Base-by-base conservation (phyloP, 1,139 yeast species). In the Yamadazyma conglobata region DNA sequence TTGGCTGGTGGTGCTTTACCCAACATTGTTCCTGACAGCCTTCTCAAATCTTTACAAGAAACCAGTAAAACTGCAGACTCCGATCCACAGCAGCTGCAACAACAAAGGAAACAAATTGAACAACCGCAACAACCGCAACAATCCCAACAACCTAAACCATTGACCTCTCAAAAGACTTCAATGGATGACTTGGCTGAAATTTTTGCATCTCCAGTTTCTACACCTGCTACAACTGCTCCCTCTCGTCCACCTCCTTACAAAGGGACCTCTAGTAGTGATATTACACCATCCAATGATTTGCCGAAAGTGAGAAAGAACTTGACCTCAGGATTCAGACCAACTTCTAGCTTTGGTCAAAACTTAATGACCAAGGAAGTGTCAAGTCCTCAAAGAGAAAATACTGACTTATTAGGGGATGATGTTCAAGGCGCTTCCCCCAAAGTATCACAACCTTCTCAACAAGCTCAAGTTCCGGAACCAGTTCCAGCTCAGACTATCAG, bases 1-100 rank as follows among this genome's bases (percentile, higher is more conserved):
- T 66, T 88, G 38, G 71, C 84, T 2, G 97, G 97, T 11, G 69
- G 70, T 25, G 77, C 72, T 16, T 67, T 91, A 42, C 98, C 98
- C 2, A 74, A 77, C 43, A 69, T 77, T 7, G 72, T 78, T 26
- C 85, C 86, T 3, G 72, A 71, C 22, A 59, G 68, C 15, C 60
- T 79, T 42, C 51, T 78, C 33, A 54, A 60, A 10, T 60, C 70
- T 4, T 44, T 55, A 11, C 41, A 46, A 12, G 18, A 22, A 4
- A 22, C 14, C 6, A 19, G 19, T 4, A 8, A 22, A 19, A 10
- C 11, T 4, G 19, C 48, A 35, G 24, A 28, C 44, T 16, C 12
- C 33, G 9, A 32, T 32, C 12, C 49, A 56, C n/a, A 17, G 62
- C 64, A 12, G 36, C 44, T 7, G 49, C 49, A 17, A 51, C 56